phyloP scores from a whole-genome alignment of 2,329 filamentous ascomycete genomes.

The Aspergillus piperis region DNA sequence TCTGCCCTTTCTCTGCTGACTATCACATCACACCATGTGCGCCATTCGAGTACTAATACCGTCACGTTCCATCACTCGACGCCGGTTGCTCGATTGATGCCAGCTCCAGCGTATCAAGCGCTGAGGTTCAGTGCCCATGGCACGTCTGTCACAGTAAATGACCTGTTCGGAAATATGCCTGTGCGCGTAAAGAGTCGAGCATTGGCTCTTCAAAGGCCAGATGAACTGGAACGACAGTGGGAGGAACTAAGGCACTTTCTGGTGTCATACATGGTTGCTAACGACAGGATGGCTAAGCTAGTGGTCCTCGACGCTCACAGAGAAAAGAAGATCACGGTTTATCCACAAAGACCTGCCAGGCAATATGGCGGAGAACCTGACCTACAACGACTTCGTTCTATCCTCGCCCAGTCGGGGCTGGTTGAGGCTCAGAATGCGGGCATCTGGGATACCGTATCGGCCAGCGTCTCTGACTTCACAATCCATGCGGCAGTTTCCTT shows the following conservation, averaged over 20 bases:
- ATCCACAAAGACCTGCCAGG: constrained; percentile 11
- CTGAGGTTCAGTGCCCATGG: constrained; percentile 64
- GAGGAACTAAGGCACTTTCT: constrained; percentile 61
- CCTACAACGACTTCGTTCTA: constrained; percentile 44
- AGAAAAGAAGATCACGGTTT: constrained; percentile 39
- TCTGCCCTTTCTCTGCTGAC: constrained; percentile 74
- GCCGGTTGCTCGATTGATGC: constrained; percentile 63
- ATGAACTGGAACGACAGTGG: constrained; percentile 65
- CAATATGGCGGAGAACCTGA: constrained; percentile 21
- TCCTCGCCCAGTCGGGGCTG: constrained; percentile 68
- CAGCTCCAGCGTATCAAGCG: constrained; percentile 61
- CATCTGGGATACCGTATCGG: constrained; percentile 72
- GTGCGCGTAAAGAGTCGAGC: constrained; percentile 82
- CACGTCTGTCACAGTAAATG: constrained; percentile 72
- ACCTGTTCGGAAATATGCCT: constrained; percentile 87
- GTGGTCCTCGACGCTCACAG: constrained; percentile 57
- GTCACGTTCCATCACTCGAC: constrained; percentile 71
- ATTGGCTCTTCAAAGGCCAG: constrained; percentile 52
- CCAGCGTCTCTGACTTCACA: constrained; percentile 61
- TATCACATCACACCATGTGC: constrained; percentile 68
- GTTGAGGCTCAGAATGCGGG: constrained; percentile 54
- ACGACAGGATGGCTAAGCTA: constrained; percentile 60
- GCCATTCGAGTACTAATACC: constrained; percentile 56
- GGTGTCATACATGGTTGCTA: constrained; percentile 69
- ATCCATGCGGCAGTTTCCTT: constrained; percentile 73